Percentiles rank a stretch among this genome's conserved stretches.
Conservation (phyloP, 441 rosid species). For the Pelargonium australe region DNA sequence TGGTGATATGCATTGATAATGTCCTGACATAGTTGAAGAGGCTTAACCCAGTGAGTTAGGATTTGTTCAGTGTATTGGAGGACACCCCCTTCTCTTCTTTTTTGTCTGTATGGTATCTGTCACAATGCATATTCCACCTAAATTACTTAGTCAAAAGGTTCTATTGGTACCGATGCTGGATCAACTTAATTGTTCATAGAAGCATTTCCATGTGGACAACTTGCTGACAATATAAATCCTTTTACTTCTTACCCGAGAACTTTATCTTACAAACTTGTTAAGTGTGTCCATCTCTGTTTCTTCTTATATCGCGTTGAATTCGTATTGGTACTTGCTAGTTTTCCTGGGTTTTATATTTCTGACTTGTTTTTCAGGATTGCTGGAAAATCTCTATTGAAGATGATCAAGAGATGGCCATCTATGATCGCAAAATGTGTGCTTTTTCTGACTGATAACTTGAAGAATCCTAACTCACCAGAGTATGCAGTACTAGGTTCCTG, state of each 20-base stretch:
- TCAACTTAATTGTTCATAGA: slow-evolving; percentile 4
- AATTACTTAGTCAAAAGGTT: slow-evolving; percentile 1
- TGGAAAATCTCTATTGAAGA: slow-evolving; percentile 86
- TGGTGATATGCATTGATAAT: not conserved
- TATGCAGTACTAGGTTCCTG: slow-evolving; percentile 91
- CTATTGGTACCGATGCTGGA: not conserved
- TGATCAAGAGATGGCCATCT: slow-evolving; percentile 95
- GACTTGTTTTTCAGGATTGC: slow-evolving; percentile 69
- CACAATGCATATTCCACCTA: not conserved
- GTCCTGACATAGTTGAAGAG: slow-evolving; percentile 4
- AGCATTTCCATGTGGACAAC: not conserved
- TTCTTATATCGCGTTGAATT: not conserved
- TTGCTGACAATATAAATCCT: not conserved
- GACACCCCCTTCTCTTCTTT: no score
- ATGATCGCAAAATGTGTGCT: slow-evolving; percentile 84
- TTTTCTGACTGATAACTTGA: slow-evolving; percentile 63
- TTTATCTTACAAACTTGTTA: not conserved
- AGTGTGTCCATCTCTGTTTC: not conserved
- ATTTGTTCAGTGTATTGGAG: not conserved
- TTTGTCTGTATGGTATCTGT: not conserved
- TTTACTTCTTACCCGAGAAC: slow-evolving; percentile 1
- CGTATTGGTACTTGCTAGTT: slow-evolving; percentile 5
- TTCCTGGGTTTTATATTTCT: slow-evolving; percentile 10
- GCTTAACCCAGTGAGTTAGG: not conserved
- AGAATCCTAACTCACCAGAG: slow-evolving; percentile 60